Base-by-base conservation (phyloP, 345 rosid genomes). In the Rubroshorea leprosula region DNA sequence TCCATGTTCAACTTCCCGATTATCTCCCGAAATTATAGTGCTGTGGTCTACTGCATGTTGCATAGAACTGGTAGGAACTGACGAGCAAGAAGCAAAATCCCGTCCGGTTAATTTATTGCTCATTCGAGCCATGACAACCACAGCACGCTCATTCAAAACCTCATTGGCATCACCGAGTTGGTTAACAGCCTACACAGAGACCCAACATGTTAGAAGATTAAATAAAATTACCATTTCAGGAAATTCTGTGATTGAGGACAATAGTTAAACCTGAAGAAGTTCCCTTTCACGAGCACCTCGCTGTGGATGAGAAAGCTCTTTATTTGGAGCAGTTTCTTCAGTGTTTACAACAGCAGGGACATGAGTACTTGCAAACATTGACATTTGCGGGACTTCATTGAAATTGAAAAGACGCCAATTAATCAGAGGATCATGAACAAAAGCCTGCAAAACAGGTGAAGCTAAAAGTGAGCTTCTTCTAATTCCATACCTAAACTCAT, bases 391-490 rank as follows among this genome's bases (percentile, higher is more conserved):
- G 57, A 91, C 95, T 84, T 88, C 98, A 43, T 86, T 88, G 74
- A 87, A 91, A 77, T 85, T 87, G 82, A 93, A 90, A 54, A 93
- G 99, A 67, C 96, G 97, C 99, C 97, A 93, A 58, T 93, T 90
- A 59, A 93, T 90, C 58, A 93, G 91, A 66, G 99, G 99, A 74
- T 93, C 97, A 51, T 93, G 99, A 51, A 93, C 99, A 78, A 90
- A 93, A 24, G 99, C 99, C 95, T 87, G 80, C 65, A 68, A 15
- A 72, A 62, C 41, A 52, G 35, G 46, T 29, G 16, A 59, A 60
- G 63, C 39, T 18, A 35, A 41, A 43, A 22, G 26, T 66, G 55
- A 66, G 62, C 43, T 48, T 58, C 29, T 19, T 26, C 49, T 17
- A 5, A 0, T 14, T 16, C n/a, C 27, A 46, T 27, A 56, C 55